These are phyloP conservation scores for Leishmania aethiopica DNA, from an alignment of 208 protist genomes.

Conservation along the genomic window DNA sequence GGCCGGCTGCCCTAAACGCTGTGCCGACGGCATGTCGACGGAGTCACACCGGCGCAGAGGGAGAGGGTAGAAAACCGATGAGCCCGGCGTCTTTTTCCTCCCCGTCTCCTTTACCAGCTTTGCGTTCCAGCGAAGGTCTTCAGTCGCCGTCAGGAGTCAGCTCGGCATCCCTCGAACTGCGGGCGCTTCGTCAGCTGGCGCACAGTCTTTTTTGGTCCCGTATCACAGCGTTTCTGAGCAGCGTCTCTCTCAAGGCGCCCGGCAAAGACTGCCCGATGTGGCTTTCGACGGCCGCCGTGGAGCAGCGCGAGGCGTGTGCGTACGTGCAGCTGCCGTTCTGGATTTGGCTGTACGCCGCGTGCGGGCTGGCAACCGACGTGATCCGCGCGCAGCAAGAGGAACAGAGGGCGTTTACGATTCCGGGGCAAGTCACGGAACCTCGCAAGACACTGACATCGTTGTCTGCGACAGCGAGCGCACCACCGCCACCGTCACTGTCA, in stretches of 20 bases:
- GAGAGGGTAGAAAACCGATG: slow-evolving; percentile 6
- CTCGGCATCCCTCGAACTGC: slow-evolving; percentile 2
- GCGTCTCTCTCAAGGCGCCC: slow-evolving; percentile 14
- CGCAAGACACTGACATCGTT: background rate
- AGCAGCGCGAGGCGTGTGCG: slow-evolving; percentile 14
- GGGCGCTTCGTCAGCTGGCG: slow-evolving; percentile 12
- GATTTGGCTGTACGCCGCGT: slow-evolving; percentile 35
- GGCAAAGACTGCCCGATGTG: background rate
- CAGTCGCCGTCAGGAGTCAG: background rate
- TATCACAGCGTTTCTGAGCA: slow-evolving; percentile 21
- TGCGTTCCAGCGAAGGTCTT: background rate
- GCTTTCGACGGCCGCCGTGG: background rate
- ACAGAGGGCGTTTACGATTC: background rate
- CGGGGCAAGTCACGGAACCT: background rate
- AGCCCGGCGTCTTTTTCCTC: background rate
- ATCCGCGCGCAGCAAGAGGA: slow-evolving; percentile 8
- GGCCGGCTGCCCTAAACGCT: background rate
- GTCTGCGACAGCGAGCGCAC: background rate
- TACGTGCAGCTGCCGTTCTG: slow-evolving; percentile 29
- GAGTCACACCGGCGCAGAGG: background rate
- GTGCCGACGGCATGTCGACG: background rate
- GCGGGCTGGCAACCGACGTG: slow-evolving; percentile 25
- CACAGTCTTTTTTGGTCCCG: slow-evolving; percentile 27
- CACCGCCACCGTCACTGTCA: background rate
- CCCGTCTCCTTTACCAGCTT: background rate